Conservation (phyloP, 2,329 filamentous ascomycete species). For the Amesomyces nigricolor region DNA sequence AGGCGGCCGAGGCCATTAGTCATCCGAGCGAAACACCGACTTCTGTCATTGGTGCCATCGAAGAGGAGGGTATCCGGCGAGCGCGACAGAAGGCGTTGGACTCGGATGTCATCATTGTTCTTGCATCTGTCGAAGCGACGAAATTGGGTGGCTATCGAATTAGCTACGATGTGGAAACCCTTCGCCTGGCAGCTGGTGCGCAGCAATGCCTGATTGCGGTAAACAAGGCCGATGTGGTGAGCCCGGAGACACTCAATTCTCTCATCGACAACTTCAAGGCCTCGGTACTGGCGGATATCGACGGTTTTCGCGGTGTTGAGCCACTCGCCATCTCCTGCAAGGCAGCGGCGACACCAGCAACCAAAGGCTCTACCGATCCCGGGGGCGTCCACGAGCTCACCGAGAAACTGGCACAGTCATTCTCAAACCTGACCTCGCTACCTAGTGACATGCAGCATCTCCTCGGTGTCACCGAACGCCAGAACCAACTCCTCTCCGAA, state of each 20-base stretch:
- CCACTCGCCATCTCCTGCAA: constrained; percentile 67
- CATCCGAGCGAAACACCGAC: neutral
- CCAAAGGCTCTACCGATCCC: constrained; percentile 39
- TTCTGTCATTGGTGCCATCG: constrained; percentile 61
- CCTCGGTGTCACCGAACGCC: constrained; percentile 83
- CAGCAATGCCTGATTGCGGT: constrained; percentile 49
- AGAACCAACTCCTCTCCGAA: constrained; percentile 70
- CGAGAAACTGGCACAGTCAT: constrained; percentile 58
- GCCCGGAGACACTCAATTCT: constrained; percentile 30
- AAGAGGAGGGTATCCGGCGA: constrained; percentile 83
- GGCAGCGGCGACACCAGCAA: constrained; percentile 40
- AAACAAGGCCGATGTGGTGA: constrained; percentile 56
- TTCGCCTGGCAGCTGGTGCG: constrained; percentile 46
- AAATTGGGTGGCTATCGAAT: constrained; percentile 37
- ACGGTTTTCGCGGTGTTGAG: constrained; percentile 35
- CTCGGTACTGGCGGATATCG: constrained; percentile 31
- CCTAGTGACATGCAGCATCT: constrained; percentile 72
- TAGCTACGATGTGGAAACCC: constrained; percentile 49
- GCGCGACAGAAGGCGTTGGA: constrained; percentile 75
- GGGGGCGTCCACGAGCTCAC: constrained; percentile 67
- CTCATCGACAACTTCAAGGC: constrained; percentile 39
- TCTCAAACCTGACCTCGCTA: constrained; percentile 65
- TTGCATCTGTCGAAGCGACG: constrained; percentile 64
- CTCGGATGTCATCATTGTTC: constrained; percentile 78
- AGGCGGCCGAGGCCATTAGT: constrained; percentile 18